Evolutionary conservation across 108 stramenopile species (phyloP).

Genomic region (Chaetoceros muelleri): DNA sequence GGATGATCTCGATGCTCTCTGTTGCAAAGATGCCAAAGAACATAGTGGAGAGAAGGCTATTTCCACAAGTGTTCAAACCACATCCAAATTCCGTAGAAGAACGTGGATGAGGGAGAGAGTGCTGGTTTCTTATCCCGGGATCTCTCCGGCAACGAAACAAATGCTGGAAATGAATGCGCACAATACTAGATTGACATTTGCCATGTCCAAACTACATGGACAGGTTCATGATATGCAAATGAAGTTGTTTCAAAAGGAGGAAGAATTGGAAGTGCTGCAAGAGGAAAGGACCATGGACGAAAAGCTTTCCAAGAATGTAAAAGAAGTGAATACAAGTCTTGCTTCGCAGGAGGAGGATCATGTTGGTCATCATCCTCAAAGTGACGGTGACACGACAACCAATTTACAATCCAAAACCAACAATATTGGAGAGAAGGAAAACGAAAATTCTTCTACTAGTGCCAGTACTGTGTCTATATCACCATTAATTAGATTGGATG

Average conservation of each 20-base stretch:
- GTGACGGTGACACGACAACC: no score
- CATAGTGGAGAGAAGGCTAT: not conserved
- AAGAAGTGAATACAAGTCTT: no score
- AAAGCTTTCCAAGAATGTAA: no score
- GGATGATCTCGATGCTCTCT: conserved; percentile 11
- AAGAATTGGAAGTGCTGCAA: not conserved
- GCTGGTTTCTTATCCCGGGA: conserved; percentile 34
- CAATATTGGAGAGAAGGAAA: no score
- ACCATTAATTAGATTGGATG: no score
- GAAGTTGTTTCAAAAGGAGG: not conserved
- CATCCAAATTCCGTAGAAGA: conserved; percentile 20
- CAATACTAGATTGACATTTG: not conserved
- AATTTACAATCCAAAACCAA: no score
- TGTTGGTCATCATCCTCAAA: no score
- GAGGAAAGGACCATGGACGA: no score
- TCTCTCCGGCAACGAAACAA: not conserved
- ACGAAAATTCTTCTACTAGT: no score
- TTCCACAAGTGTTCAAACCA: not conserved
- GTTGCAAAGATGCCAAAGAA: conserved; percentile 9
- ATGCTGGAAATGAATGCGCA: not conserved
- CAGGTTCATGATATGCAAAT: not conserved
- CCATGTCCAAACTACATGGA: not conserved
- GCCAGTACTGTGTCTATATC: no score
- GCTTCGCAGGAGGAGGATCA: no score
- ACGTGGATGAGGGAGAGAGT: conserved; percentile 41